A percentile compares a stretch with the other conserved stretches of the same genome.
Evolutionary conservation across 352 stramenopile species (phyloP).

Genomic region (Phytophthora rubi): DNA sequence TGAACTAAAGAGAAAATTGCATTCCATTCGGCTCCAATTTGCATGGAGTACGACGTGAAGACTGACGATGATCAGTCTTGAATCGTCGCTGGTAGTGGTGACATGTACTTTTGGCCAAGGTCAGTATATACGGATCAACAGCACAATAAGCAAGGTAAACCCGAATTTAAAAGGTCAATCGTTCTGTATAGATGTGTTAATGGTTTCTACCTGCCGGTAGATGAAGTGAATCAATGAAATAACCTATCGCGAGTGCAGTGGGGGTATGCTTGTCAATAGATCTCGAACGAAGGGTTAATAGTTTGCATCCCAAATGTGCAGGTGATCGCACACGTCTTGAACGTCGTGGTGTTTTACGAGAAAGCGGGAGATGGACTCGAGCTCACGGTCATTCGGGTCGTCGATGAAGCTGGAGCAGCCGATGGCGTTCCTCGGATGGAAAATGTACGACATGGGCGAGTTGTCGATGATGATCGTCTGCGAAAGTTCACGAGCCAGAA

Average conservation of each 20-base stretch:
- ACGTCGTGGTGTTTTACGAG: slow-evolving; percentile 46
- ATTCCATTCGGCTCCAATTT: neutral
- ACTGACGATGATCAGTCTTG: no score
- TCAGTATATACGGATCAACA: no score
- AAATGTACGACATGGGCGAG: slow-evolving; percentile 97
- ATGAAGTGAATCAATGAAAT: neutral
- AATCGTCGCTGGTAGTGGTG: no score
- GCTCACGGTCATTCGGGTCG: slow-evolving; percentile 82
- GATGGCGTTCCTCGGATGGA: slow-evolving; percentile 91
- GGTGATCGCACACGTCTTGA: slow-evolving; percentile 61
- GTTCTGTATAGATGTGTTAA: no score
- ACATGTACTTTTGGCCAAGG: no score
- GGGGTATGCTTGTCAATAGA: neutral
- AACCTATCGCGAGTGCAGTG: neutral
- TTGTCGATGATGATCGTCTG: slow-evolving; percentile 98
- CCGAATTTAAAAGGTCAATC: no score
- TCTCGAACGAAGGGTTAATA: slow-evolving; percentile 36
- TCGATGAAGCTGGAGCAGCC: slow-evolving; percentile 89
- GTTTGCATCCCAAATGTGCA: slow-evolving; percentile 61
- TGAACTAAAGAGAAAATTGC: neutral
- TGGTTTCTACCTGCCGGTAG: neutral
- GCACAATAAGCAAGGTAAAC: no score
- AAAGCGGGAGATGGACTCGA: slow-evolving; percentile 75
- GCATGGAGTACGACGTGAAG: no score
- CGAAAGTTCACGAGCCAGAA: slow-evolving; percentile 92